Conservation (phyloP, 441 rosid genomes). For the Heliophila coronopifolia region DNA sequence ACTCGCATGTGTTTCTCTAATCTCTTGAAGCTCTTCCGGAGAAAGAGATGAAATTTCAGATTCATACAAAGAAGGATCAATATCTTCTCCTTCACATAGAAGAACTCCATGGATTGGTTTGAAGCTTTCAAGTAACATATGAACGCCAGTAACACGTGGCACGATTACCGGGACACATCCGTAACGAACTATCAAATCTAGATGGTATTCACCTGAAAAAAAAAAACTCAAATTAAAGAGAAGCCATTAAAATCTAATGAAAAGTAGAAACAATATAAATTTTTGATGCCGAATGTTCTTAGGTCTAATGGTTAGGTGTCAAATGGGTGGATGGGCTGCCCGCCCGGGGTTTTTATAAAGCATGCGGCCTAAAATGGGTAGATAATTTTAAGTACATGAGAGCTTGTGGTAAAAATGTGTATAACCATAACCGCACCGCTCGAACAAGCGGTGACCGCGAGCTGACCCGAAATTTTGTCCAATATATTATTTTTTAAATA, state of each 20-base stretch:
- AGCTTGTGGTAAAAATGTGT: too few species aligned
- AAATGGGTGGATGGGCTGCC: too few species aligned
- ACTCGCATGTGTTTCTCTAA: conserved; percentile 49
- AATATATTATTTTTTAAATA: too few species aligned
- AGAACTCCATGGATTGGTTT: conserved; percentile 88
- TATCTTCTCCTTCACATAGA: conserved; percentile 85
- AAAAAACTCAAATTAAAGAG: background rate
- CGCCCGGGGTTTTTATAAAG: too few species aligned
- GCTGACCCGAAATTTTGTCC: too few species aligned
- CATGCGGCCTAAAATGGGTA: too few species aligned
- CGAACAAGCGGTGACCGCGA: too few species aligned
- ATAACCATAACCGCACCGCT: too few species aligned
- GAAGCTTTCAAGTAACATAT: conserved; percentile 70
- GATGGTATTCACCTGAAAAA: conserved; percentile 73
- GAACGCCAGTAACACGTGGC: conserved; percentile 70
- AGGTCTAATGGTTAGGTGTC: too few species aligned
- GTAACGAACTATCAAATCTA: conserved; percentile 64
- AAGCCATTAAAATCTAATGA: background rate
- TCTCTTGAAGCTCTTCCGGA: conserved; percentile 54
- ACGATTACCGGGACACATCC: conserved; percentile 85
- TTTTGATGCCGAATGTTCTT: too few species aligned
- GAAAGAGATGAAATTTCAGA: conserved; percentile 42
- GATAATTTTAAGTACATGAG: too few species aligned
- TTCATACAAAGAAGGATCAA: conserved; percentile 66
- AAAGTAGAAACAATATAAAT: too few species aligned